Evolutionary conservation across 2,329 filamentous ascomycete genomes (phyloP).

Genomic region (Corynespora cassiicola): DNA sequence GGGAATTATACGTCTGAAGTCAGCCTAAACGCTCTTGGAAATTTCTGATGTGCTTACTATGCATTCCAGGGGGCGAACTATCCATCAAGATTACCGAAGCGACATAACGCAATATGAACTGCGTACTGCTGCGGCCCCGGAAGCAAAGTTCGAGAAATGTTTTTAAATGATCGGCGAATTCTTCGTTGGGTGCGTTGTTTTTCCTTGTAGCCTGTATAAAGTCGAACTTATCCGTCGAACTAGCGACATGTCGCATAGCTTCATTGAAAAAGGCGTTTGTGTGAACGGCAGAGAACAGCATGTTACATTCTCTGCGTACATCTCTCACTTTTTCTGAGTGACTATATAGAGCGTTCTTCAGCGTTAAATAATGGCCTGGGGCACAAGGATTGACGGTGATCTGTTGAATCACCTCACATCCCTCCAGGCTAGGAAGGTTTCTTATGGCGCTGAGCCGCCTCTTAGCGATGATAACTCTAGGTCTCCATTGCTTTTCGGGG

Average conservation of each 20-base stretch:
- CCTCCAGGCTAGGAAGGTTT: constrained; percentile 2
- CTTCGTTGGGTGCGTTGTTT: constrained; percentile 10
- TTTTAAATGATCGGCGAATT: constrained; percentile 7
- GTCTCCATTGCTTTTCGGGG: constrained; percentile 4
- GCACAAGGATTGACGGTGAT: constrained; percentile 1
- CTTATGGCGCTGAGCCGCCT: constrained; percentile 2
- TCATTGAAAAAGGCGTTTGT: constrained; percentile 14
- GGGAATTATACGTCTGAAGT: constrained; percentile 1
- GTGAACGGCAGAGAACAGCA: constrained; percentile 16
- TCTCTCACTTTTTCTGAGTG: constrained; percentile 13
- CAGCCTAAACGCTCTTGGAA: constrained; percentile 1
- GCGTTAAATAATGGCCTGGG: constrained; percentile 4
- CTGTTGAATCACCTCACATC: not conserved
- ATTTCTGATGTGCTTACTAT: constrained; percentile 10
- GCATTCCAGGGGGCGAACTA: constrained; percentile 10
- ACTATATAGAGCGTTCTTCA: constrained; percentile 10
- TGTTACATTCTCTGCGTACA: constrained; percentile 3
- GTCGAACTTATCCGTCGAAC: constrained; percentile 7
- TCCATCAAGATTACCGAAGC: constrained; percentile 10
- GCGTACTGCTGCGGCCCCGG: constrained; percentile 3
- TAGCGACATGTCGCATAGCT: constrained; percentile 8
- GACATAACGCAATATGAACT: constrained; percentile 13
- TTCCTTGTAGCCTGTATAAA: constrained; percentile 11
- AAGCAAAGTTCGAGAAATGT: constrained; percentile 11
- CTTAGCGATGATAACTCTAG: constrained; percentile 15